phyloP scores from a whole-genome alignment of 1,139 yeast genomes.

The Geotrichum citri-aurantii region DNA sequence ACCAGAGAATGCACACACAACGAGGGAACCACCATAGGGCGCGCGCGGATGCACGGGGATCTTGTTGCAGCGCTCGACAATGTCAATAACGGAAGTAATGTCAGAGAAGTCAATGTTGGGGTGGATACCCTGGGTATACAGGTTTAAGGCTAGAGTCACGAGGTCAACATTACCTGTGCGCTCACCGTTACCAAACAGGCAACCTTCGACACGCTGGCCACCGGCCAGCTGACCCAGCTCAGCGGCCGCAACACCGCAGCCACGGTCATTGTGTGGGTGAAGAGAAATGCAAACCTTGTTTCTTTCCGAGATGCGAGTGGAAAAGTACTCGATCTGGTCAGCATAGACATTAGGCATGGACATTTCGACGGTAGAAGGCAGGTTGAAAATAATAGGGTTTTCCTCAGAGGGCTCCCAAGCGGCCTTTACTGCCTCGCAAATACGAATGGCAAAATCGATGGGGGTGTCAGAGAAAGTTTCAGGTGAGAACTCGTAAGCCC shows the following conservation, averaged over 20 bases:
- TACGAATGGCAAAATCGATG: slow-evolving; percentile 70
- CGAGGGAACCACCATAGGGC: slow-evolving; percentile 95
- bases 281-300: slow-evolving; percentile 83
- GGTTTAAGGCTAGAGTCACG: slow-evolving; percentile 84
- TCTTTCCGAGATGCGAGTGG: slow-evolving; percentile 70
- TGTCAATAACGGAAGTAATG: slow-evolving; percentile 69
- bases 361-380: slow-evolving; percentile 98
- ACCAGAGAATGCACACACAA: slow-evolving; percentile 94
- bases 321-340: slow-evolving; percentile 90
- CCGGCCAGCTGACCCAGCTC: slow-evolving; percentile 93
- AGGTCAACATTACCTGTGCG: slow-evolving; percentile 97
- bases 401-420: slow-evolving; percentile 89
- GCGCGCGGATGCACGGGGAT: slow-evolving; percentile 91
- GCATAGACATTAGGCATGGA: slow-evolving; percentile 92
- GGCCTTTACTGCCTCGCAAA: slow-evolving; percentile 90
- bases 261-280: slow-evolving; percentile 95
- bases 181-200: slow-evolving; percentile 96
- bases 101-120: slow-evolving; percentile 88
- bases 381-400: slow-evolving; percentile 84
- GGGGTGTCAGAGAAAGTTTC: slow-evolving; percentile 92
- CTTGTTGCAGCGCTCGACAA: slow-evolving; percentile 91
- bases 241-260: slow-evolving; percentile 97
- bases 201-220: slow-evolving; percentile 96
- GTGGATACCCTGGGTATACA: slow-evolving; percentile 88
- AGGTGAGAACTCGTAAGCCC: slow-evolving; percentile 93